Evolutionary conservation across 179 eudicot genomes (phyloP).

Genomic region (Gypsophila paniculata): DNA sequence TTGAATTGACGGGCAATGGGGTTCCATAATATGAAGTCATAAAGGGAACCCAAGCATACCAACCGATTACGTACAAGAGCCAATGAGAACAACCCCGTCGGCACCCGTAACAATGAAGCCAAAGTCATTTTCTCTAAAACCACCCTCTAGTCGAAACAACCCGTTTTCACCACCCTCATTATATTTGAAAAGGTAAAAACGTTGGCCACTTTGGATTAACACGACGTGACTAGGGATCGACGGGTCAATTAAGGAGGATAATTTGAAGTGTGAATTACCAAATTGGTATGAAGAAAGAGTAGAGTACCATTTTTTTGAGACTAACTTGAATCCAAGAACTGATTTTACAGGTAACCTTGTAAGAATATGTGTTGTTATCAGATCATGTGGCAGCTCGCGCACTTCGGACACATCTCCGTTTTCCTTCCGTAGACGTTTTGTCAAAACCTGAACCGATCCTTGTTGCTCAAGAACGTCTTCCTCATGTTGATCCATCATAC

Average conservation of each 20-base stretch:
- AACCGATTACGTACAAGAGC: slow-evolving; percentile 26
- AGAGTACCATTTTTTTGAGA: slow-evolving; percentile 27
- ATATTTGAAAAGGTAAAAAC: slow-evolving; percentile 3
- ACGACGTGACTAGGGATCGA: not conserved
- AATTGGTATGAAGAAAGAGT: slow-evolving; percentile 20
- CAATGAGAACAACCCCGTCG: not conserved
- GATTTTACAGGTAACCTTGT: slow-evolving; percentile 19
- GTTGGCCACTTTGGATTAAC: not conserved
- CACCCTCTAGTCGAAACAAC: not conserved
- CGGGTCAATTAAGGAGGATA: not conserved
- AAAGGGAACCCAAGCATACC: slow-evolving; percentile 9
- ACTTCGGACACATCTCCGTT: not conserved
- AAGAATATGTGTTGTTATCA: slow-evolving; percentile 14
- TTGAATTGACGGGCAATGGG: slow-evolving; percentile 6
- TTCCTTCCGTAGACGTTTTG: too few species aligned
- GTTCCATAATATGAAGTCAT: slow-evolving; percentile 21
- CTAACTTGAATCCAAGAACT: slow-evolving; percentile 12
- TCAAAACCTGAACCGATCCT: too few species aligned
- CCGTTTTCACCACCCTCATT: not conserved
- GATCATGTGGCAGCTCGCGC: slow-evolving; percentile 13
- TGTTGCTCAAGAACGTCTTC: not conserved
- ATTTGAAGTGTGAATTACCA: slow-evolving; percentile 19
- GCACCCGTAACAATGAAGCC: not conserved
- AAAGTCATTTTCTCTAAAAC: not conserved
- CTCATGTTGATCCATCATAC: too few species aligned